Base-by-base conservation (phyloP, 345 rosid genomes). In the Citrus trifoliata region DNA sequence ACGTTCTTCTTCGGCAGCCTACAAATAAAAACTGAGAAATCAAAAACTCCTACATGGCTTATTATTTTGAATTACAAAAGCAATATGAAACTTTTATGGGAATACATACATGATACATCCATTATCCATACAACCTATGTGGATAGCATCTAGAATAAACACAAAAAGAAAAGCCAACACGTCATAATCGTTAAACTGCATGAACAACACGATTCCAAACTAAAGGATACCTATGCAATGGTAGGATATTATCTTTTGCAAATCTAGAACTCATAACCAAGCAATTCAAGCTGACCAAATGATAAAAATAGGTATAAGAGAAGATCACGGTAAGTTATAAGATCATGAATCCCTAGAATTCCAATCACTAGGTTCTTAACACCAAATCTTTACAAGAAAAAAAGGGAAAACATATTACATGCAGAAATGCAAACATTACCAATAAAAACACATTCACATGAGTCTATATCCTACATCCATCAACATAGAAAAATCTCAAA, bases 1-100 rank as follows among this genome's bases (percentile, higher is more conserved):
- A 72, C 79, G 80, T 82, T 88, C 93, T 87, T 97, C 98, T 88
- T 93, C 97, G 82, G 91, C 92, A 69, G 92, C 98, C 99, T 97
- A 71, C 65, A 68, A 77, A 78, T 58, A 68, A 78, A 25, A 33
- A 62, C 3, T 22, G 9, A 61, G 30, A 28, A 18, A 83, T 79
- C 68, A 64, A 71, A 67, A 68, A 28, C 59, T 6, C 12, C 55
- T 19, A 25, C 22, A 64, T 1, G 19, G 21, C 16, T 76, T 18
- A 33, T 24, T 55, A 12, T 24, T 56, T 35, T 59, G 22, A 53
- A 53, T 16, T 25, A 8, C 40, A 33, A 8, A 24, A 55, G 35
- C 21, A 24, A 53, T 24, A n/a, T 14, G 5, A n/a, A 53, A 24
- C 48, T 14, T 32, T 25, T 32, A 51, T 3, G 18, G 13, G 14